Percentiles rank a stretch among this genome's conserved stretches.
phyloP scores from a whole-genome alignment of 2,329 filamentous ascomycete species.

The Diaporthe longicolla region DNA sequence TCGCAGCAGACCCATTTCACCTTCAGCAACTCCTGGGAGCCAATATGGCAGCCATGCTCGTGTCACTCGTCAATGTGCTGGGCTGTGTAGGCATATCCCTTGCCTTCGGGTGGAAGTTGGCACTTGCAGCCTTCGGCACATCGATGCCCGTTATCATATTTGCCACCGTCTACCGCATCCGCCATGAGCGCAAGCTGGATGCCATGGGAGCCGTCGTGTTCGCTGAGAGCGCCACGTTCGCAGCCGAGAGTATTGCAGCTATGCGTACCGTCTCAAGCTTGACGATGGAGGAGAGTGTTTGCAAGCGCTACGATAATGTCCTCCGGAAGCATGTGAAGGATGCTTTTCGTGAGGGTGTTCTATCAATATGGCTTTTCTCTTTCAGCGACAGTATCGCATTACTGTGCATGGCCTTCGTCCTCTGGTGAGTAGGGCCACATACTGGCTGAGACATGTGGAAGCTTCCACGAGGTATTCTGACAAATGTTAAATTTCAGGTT shows the following conservation, averaged over 20 bases:
- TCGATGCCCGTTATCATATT: conserved; percentile 53
- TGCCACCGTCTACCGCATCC: conserved; percentile 60
- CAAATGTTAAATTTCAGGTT: conserved; percentile 62
- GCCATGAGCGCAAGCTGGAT: conserved; percentile 70
- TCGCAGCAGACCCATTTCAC: conserved; percentile 69
- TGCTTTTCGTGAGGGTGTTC: conserved; percentile 44
- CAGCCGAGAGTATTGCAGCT: conserved; percentile 72
- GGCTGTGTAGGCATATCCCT: conserved; percentile 74
- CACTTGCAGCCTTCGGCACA: conserved; percentile 66
- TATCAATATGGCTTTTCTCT: neutral
- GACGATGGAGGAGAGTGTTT: conserved; percentile 72
- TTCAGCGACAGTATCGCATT: conserved; percentile 15
- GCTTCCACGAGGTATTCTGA: neutral
- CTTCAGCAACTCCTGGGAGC: conserved; percentile 56
- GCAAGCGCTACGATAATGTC: conserved; percentile 54
- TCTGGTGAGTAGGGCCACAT: conserved; percentile 60
- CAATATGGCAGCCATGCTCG: conserved; percentile 74
- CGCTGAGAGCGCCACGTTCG: conserved; percentile 73
- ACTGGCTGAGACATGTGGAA: no score
- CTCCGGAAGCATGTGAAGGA: conserved; percentile 49
- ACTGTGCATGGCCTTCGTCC: conserved; percentile 50
- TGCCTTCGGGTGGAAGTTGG: conserved; percentile 82
- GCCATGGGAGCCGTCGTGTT: conserved; percentile 70
- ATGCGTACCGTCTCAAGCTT: conserved; percentile 75
- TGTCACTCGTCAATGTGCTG: conserved; percentile 70